Base-by-base conservation (phyloP, 2,329 filamentous ascomycete genomes). In the Aureobasidium namibiae region DNA sequence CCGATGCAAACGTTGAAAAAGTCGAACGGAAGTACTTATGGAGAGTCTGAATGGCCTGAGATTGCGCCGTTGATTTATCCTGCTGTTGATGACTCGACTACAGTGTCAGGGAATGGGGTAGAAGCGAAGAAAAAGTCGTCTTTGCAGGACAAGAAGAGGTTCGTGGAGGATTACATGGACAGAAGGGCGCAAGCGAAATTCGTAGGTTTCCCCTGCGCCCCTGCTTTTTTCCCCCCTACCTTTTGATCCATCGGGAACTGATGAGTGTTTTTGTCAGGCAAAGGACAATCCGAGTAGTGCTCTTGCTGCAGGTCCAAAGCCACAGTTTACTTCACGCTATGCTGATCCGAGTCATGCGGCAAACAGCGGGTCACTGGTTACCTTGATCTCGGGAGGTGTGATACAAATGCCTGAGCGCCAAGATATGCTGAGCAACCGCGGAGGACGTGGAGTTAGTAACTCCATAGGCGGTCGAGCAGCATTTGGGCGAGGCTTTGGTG, bases 301-400 rank as follows among this genome's bases (percentile, higher is more conserved):
- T 46, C 41, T 60, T 16, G 49, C 29, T 18, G 44, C 44, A 73
- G 69, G 63, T 57, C 24, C 67, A 76, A 56, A 76, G 80, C 57
- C 77, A 76, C 0, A 70, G 69, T 41, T 74, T 72, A 16, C 63
- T 67, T 80, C 76, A 4, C 72, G 77, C 23, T 80, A 77, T 63
- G 74, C 75, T 8, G 79, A 83, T 61, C 80, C 80, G 0, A 78
- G 75, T 61, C 76, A 82, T 62, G 73, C 79, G 0, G 77, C 75
- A 33, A 79, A 76, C 63, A 78, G 72, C 29, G 80, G 80, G 2
- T 75, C 73, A 7, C 66, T 80, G 9, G 64, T 80, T 3, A 71
- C 74, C 0, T 65, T 82, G 2, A 62, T 80, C 1, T 79, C 74
- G 0, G 80, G 79, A 1, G 79, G 79, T 0, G 65, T 68, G 5